Percentiles rank a stretch among this genome's conserved stretches.
These are phyloP conservation scores for Globisporangium sylvaticum DNA, from an alignment of 352 stramenopile genomes.

Conservation along the genomic window DNA sequence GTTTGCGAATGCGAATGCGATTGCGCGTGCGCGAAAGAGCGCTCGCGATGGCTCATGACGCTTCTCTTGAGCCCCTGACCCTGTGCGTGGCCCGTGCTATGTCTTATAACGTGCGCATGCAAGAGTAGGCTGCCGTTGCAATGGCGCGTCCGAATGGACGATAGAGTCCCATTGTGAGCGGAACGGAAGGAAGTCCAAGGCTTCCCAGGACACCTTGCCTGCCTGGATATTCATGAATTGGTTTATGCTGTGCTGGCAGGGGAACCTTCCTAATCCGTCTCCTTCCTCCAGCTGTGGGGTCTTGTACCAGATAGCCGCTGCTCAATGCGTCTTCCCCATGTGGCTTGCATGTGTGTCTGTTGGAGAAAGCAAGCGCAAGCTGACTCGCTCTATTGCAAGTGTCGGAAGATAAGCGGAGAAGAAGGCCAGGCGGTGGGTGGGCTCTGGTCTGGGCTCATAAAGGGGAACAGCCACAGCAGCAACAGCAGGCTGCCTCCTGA, in stretches of 20 bases:
- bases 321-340: background rate
- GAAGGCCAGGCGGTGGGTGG: background rate
- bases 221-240: too few relatives aligned
- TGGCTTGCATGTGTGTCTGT: background rate
- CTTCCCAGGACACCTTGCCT: too few relatives aligned
- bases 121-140: too few relatives aligned
- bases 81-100: background rate
- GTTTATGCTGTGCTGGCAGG: too few relatives aligned
- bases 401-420: too few relatives aligned
- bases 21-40: slow-evolving; percentile 1
- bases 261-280: too few relatives aligned
- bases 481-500: background rate
- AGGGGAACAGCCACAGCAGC: background rate
- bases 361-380: background rate
- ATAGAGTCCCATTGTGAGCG: slow-evolving; percentile 5
- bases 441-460: background rate
- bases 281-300: background rate
- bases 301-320: background rate
- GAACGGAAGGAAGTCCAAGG: too few relatives aligned
- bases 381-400: too few relatives aligned
- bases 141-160: background rate
- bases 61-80: background rate
- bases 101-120: background rate
- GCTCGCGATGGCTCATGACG: background rate
- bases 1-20: background rate